These are phyloP conservation scores for Lomentospora prolificans DNA, from an alignment of 2,329 filamentous ascomycete genomes.

Conservation along the genomic window DNA sequence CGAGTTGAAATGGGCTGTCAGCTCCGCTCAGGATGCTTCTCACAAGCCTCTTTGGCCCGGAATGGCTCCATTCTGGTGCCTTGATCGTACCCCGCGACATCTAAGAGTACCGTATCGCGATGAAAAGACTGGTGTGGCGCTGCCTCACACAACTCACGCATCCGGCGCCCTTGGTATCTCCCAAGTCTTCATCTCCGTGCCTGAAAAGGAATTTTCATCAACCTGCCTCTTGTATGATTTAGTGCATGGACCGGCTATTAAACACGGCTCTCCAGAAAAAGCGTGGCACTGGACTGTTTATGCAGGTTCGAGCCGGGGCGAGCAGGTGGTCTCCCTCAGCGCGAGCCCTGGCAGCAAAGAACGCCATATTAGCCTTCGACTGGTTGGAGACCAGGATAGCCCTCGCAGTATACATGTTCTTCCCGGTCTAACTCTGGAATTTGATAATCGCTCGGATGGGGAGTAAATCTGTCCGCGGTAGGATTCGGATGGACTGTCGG, in stretches of 20 bases:
- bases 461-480: too few relatives aligned
- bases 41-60: background rate
- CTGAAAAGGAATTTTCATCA: background rate
- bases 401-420: background rate
- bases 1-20: conserved; percentile 48
- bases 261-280: background rate
- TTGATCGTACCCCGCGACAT: conserved; percentile 49
- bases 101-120: conserved; percentile 38
- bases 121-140: background rate
- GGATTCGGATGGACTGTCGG: too few relatives aligned
- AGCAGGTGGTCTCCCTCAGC: background rate
- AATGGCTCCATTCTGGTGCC: conserved; percentile 43
- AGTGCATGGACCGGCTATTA: background rate
- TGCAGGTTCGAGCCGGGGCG: background rate
- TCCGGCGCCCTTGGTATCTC: background rate
- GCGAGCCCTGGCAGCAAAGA: background rate
- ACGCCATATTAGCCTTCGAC: background rate
- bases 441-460: too few relatives aligned
- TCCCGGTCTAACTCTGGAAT: background rate
- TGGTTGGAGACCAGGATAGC: conserved; percentile 13
- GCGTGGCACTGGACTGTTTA: background rate
- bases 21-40: background rate
- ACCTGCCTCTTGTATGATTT: background rate
- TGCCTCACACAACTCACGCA: background rate
- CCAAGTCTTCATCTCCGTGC: background rate